These are phyloP conservation scores for Scedosporium apiospermum DNA, from an alignment of 2,329 filamentous ascomycete species.

Conservation along the genomic window DNA sequence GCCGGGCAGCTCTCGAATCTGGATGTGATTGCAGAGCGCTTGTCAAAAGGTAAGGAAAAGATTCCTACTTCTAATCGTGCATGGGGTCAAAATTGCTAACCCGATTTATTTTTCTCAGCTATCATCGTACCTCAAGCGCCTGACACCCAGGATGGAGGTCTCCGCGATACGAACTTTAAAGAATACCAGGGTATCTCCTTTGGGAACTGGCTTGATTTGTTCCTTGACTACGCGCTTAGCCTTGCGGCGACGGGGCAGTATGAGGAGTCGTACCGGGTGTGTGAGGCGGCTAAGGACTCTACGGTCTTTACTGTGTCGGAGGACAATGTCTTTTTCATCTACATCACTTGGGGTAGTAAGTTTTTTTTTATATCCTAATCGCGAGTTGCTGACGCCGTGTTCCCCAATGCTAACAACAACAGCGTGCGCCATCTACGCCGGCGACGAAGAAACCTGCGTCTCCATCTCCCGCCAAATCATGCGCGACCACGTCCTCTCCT, in stretches of 20 bases:
- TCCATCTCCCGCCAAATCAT: slow-evolving; percentile 75
- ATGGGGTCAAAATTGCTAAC: background rate
- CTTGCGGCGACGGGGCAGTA: slow-evolving; percentile 59
- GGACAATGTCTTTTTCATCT: slow-evolving; percentile 60
- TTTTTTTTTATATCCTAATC: slow-evolving; percentile 3
- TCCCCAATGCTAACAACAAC: slow-evolving; percentile 10
- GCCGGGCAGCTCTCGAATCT: slow-evolving; percentile 26
- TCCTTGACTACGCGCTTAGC: slow-evolving; percentile 76
- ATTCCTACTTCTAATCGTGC: too few relatives aligned
- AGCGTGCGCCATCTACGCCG: slow-evolving; percentile 74
- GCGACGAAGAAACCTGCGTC: slow-evolving; percentile 67
- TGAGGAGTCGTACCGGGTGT: slow-evolving; percentile 68
- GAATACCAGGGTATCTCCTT: slow-evolving; percentile 72
- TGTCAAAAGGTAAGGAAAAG: slow-evolving; percentile 36
- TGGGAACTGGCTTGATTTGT: slow-evolving; percentile 78
- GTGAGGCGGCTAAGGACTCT: slow-evolving; percentile 68
- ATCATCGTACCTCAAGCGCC: slow-evolving; percentile 8
- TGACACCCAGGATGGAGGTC: slow-evolving; percentile 13
- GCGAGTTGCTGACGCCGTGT: slow-evolving; percentile 1
- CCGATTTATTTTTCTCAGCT: slow-evolving; percentile 2
- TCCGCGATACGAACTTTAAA: slow-evolving; percentile 20
- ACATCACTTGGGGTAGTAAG: slow-evolving; percentile 67
- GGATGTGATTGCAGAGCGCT: slow-evolving; percentile 44
- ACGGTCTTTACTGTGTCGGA: slow-evolving; percentile 70
- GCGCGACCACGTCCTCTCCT: slow-evolving; percentile 68